Base-by-base conservation (phyloP, 768 basidiomycete species). In the Auricularia sp. region DNA sequence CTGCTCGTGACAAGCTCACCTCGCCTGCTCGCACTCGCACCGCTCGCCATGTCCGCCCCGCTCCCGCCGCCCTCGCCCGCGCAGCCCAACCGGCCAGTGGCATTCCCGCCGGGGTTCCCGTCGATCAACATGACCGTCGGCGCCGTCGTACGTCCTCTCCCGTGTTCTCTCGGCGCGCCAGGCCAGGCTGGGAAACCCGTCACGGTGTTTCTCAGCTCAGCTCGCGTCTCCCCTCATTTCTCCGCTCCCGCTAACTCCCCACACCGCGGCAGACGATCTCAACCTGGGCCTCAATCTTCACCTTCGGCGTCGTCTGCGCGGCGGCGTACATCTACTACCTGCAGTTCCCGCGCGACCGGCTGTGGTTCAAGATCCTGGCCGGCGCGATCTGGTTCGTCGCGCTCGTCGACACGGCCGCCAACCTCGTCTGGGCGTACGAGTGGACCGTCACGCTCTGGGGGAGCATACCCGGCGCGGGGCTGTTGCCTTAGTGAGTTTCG, bases 381-480 rank as follows among this genome's bases (percentile, higher is more conserved):
- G 21, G 11, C 34, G 29, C 29, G 1, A 34, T 59, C 56, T 59
- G 56, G 56, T 10, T 59, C 56, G 16, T 59, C 23, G 23, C 29
- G 16, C 23, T 29, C 8, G 14, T 34, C 23, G 56, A 59, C 29
- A 59, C 56, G 29, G 34, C 33, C 56, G 23, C 14, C 7, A 33
- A 35, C 29, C 12, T 23, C 14, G 23, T 59, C 34, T 59, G 56
- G 56, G 34, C 29, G 29, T 59, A 59, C 34, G 56, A 59, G 29
- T 59, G 56, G 56, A 59, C 56, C 23, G 56, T 59, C 56, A 59
- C 29, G 56, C 34, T 59, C 1, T 59, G 56, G 56, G 56, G 56
- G 14, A 29, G 16, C 11, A 59, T 59, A 3, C 56, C 56, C 14
- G 56, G 56, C 56, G 23, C 56, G 23, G 56, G 56, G 5, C 12